Evolutionary conservation across 345 rosid genomes (phyloP), one percentile per base, ranked within the genome.

Genomic region (Populus ilicifolia): DNA sequence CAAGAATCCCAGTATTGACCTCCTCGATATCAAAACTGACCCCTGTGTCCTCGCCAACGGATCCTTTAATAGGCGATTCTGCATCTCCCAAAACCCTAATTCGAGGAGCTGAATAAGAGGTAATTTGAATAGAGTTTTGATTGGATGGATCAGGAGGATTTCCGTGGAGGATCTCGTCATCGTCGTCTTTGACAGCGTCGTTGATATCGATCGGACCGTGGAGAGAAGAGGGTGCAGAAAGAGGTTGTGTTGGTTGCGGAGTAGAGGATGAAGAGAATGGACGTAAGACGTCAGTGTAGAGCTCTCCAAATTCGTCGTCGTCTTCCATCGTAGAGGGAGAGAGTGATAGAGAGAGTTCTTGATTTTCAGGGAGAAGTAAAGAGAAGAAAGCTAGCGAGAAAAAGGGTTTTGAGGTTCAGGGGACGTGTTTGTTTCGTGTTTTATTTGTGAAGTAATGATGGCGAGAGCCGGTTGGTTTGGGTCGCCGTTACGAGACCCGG

Each of bases 251-350:
- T n/a, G 65, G 84, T 8, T 54, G 82, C 3, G 77, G 85, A 67
- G 75, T 66, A 2, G 92, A 77, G 12, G 91, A 71, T 0, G 84
- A 71, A 2, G 85, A 78, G 79, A 89, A 90, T 20, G 97, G 93
- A 35, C 23, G 85, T 61, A 94, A 83, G 8, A 92, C 97, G 79
- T 94, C 98, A 38, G 97, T 88, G 79, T 96, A 96, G 17, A 96
- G 97, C 91, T 94, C 98, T 86, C 99, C 99, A 79, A 96, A 96
- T 87, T 96, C 99, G 52, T 96, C 99, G 74, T 96, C 98, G 63
- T 94, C 98, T 72, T 94, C 99, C 99, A 96, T 96, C 12, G 10
- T 8, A 5, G 54, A 52, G 21, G 39, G 25, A 12, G 41, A 52
- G 65, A 70, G 48, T 20, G 36, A 63, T 43, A 64, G 75, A 43